A percentile compares a stretch with the other conserved stretches of the same genome.
Conservation (phyloP, 805 yeast genomes). For the Saccharomycopsis babjevae region DNA sequence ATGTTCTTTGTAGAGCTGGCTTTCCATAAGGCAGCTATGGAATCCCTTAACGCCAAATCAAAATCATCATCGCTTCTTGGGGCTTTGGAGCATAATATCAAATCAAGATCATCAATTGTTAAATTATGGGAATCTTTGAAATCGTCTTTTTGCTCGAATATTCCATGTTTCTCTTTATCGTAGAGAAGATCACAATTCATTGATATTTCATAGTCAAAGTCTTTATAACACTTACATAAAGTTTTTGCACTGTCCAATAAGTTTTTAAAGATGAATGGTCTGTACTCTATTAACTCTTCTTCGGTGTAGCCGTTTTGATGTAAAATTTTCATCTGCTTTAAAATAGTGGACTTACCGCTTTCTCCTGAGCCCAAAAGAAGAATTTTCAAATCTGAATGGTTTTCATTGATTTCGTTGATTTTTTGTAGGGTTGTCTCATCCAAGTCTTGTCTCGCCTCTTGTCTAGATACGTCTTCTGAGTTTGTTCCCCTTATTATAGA, state of each 20-base stretch:
- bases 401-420: neutral
- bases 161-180: neutral
- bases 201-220: constrained; percentile 30
- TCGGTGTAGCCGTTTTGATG: constrained; percentile 63
- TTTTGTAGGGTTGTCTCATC: neutral
- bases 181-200: constrained; percentile 20
- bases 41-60: constrained; percentile 38
- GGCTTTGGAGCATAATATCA: constrained; percentile 36
- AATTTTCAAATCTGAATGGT: constrained; percentile 51
- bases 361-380: constrained; percentile 83
- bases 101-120: constrained; percentile 31
- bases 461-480: neutral
- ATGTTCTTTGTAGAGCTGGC: constrained; percentile 50
- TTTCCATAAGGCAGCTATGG: constrained; percentile 43
- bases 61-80: constrained; percentile 44
- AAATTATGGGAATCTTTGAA: constrained; percentile 13
- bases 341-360: constrained; percentile 70
- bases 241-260: constrained; percentile 67
- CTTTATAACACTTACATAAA: constrained; percentile 54
- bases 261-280: constrained; percentile 71
- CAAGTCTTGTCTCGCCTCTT: neutral
- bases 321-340: constrained; percentile 72
- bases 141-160: constrained; percentile 2
- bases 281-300: constrained; percentile 64
- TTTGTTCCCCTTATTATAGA: neutral